phyloP scores from a whole-genome alignment of 345 rosid species.

The Dipteronia dyeriana region DNA sequence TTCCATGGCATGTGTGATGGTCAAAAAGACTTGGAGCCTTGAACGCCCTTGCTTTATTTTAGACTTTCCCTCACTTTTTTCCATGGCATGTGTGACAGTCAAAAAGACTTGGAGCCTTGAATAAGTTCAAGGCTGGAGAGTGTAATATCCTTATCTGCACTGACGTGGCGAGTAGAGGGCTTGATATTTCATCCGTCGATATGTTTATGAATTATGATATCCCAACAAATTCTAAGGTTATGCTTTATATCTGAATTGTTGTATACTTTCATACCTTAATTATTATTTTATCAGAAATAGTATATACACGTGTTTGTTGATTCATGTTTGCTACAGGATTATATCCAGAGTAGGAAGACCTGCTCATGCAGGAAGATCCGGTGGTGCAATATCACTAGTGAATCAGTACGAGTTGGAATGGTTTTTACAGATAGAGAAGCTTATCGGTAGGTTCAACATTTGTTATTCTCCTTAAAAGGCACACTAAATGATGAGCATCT shows the following conservation, averaged over 20 bases:
- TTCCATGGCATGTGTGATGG: too few species aligned
- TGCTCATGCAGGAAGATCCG: conserved; percentile 98
- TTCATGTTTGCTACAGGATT: conserved; percentile 53
- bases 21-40: conserved; percentile 97
- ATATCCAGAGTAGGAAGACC: conserved; percentile 90
- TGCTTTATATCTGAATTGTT: conserved; percentile 5
- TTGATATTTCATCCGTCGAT: conserved; percentile 92
- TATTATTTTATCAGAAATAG: not conserved
- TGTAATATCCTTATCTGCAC: conserved; percentile 92
- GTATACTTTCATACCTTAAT: too few species aligned
- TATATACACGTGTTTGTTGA: not conserved
- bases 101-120: conserved; percentile 95
- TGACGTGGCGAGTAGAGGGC: conserved; percentile 97
- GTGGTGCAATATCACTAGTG: conserved; percentile 86
- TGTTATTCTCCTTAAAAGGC: not conserved
- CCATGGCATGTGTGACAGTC: conserved; percentile 45
- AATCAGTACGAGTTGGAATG: conserved; percentile 93
- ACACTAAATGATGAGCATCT: not conserved
- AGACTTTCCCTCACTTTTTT: conserved; percentile 6
- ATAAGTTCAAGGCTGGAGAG: conserved; percentile 91
- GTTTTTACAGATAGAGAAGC: conserved; percentile 86
- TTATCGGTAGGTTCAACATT: conserved; percentile 54
- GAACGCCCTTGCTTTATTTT: conserved; percentile 27
- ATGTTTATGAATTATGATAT: conserved; percentile 90
- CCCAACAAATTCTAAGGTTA: conserved; percentile 78